Base-by-base conservation (phyloP, 139 green algal species). In the Closterium sp. region DNA sequence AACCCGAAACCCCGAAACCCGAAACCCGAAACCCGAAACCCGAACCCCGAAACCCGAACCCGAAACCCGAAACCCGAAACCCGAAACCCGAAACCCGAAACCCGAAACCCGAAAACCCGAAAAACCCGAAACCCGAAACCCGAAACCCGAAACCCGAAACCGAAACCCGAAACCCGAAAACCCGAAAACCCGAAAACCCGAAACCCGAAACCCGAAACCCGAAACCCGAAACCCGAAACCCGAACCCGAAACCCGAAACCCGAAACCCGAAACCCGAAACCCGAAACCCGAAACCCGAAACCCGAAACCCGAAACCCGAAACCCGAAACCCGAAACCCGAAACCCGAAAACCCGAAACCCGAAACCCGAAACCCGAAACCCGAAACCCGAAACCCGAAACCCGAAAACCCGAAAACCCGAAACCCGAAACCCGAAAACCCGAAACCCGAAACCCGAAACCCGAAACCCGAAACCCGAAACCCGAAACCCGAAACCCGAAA, bases 141-240 rank as follows among this genome's bases (percentile, higher is more conserved):
- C 7, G 7, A 62, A 62, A 5, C 42, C 42, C 5, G 7, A 62
- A 62, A 5, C 42, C 42, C 42, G 42, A 62, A 62, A 62, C 42
- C 42, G 5, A 13, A 62, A 62, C 5, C 42, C 42, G n/a, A n/a
- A n/a, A n/a, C 85, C 85, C 7, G 7, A 88, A 88, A 31, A 31
- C 85, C 85, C 84, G 50, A 88, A 92, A 92, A 92, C 90, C 90
- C 90, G 70, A 92, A 92, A 92, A 84, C 85, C 90, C 73, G 73
- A 92, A 89, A 45, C 90, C 90, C 70, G 86, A 92, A 89, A 45
- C 85, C 90, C 86, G 86, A 89, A 89, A 92, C 85, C 90, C 90
- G 85, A 92, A 92, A 92, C 90, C 90, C 90, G 85, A 92, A 92
- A 92, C 90, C 90, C 90, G 85, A 92, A 92, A 92, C 90, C 90